Conservation (phyloP, 805 yeast species). For the Metschnikowia gelsemii region DNA sequence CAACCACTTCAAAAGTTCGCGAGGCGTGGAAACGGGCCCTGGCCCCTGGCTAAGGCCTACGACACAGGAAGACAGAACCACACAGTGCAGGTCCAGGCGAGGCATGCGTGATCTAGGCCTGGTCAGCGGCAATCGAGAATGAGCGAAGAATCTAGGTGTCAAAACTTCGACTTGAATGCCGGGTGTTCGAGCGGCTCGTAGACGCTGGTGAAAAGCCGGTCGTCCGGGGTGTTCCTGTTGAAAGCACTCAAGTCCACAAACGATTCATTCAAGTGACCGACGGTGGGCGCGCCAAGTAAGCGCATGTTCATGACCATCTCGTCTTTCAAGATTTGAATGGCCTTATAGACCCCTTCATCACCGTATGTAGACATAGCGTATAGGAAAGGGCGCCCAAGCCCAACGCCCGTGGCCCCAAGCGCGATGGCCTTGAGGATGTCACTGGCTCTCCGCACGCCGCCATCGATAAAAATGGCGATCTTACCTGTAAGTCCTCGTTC, state of each 20-base stretch:
- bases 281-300: conserved; percentile 55
- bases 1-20: no score
- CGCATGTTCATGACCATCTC: conserved; percentile 68
- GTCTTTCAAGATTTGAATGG: conserved; percentile 58
- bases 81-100: no score
- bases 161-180: conserved; percentile 39
- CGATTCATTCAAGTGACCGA: conserved; percentile 51
- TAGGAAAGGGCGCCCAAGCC: conserved; percentile 72
- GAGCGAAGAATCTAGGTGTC: not conserved
- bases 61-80: no score
- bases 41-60: not conserved
- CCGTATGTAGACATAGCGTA: conserved; percentile 83
- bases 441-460: conserved; percentile 75
- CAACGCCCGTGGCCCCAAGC: conserved; percentile 74
- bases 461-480: conserved; percentile 68
- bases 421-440: conserved; percentile 76
- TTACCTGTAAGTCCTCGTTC: conserved; percentile 43
- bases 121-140: not conserved
- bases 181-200: conserved; percentile 59
- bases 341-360: conserved; percentile 65
- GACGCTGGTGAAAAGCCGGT: conserved; percentile 51
- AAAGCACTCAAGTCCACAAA: conserved; percentile 56
- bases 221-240: conserved; percentile 49
- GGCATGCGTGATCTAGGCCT: no score
- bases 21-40: no score